These are phyloP conservation scores for Eimeria necatrix DNA, from an alignment of 169 alveolate species.

Conservation along the genomic window DNA sequence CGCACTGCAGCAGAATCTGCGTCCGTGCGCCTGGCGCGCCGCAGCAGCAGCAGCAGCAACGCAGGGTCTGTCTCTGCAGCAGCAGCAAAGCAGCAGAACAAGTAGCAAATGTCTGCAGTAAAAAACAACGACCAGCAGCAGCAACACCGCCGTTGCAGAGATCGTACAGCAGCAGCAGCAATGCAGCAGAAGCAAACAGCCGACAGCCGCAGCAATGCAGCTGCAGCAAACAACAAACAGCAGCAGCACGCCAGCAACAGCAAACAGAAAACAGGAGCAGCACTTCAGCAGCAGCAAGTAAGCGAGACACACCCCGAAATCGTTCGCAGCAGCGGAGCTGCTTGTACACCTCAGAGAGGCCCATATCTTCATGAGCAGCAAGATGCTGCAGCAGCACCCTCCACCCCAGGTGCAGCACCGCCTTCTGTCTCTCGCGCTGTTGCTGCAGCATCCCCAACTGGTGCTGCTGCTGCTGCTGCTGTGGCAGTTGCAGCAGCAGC, in stretches of 20 bases:
- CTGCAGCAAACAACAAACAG: not conserved
- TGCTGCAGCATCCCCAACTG: not conserved
- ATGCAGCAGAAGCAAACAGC: not conserved
- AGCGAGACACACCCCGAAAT: not conserved
- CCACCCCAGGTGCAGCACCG: conserved; percentile 48
- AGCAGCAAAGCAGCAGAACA: conserved; percentile 13
- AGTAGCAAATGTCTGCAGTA: not conserved
- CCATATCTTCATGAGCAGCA: not conserved
- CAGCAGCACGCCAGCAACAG: not conserved
- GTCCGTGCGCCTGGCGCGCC: conserved; percentile 11
- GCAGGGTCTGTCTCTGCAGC: conserved; percentile 42
- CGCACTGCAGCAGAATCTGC: conserved; percentile 18
- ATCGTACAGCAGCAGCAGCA: not conserved
- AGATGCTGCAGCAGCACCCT: conserved; percentile 55
- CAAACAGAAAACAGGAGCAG: not conserved
- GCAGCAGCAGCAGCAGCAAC: conserved; percentile 49
- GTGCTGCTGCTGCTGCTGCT: conserved; percentile 14
- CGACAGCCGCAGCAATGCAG: not conserved
- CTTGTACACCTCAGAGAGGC: conserved; percentile 27
- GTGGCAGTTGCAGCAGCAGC: conserved; percentile 17
- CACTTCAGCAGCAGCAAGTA: not conserved
- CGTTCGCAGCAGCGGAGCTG: conserved; percentile 62
- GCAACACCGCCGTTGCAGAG: not conserved
- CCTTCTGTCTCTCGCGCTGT: conserved; percentile 23
- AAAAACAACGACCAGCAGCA: not conserved